phyloP scores from a whole-genome alignment of 208 protist species.

The Acanthamoeba sp. region DNA sequence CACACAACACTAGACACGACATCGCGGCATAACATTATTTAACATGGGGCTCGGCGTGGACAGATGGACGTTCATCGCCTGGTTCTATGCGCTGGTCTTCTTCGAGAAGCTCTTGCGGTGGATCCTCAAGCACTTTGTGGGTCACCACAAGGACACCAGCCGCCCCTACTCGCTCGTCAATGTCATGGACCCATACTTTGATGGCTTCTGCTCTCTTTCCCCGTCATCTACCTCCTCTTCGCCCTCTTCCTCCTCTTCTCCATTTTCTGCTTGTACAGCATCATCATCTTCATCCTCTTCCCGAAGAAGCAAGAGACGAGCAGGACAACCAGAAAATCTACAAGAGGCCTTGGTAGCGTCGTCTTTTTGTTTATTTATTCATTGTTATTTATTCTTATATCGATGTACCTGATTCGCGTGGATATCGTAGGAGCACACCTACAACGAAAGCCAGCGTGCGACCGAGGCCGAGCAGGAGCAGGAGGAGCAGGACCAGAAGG shows the following conservation, averaged over 20 bases:
- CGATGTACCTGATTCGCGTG: neutral
- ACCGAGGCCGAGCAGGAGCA: slow-evolving; percentile 52
- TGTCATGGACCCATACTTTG: slow-evolving; percentile 44
- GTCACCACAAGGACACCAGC: slow-evolving; percentile 41
- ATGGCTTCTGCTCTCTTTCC: slow-evolving; percentile 11
- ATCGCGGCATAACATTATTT: neutral
- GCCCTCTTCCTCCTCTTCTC: neutral
- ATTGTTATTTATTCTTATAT: neutral
- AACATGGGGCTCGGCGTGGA: slow-evolving; percentile 1
- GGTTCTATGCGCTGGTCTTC: slow-evolving; percentile 69
- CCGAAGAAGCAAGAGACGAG: no score
- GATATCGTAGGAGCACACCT: neutral
- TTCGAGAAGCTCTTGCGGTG: slow-evolving; percentile 57
- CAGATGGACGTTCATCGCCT: slow-evolving; percentile 55
- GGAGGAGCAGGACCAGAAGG: slow-evolving; percentile 47
- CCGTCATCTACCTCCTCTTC: neutral
- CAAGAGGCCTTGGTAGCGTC: slow-evolving; percentile 12
- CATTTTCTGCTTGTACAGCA: neutral
- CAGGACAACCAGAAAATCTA: neutral
- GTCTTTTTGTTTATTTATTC: neutral
- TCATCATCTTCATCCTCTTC: neutral
- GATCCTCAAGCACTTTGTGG: slow-evolving; percentile 60
- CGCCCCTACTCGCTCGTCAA: slow-evolving; percentile 59
- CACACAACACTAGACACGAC: neutral
- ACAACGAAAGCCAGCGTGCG: slow-evolving; percentile 25